Evolutionary conservation across 139 green algal species (phyloP).

Genomic region (Ettlia oleoabundans): DNA sequence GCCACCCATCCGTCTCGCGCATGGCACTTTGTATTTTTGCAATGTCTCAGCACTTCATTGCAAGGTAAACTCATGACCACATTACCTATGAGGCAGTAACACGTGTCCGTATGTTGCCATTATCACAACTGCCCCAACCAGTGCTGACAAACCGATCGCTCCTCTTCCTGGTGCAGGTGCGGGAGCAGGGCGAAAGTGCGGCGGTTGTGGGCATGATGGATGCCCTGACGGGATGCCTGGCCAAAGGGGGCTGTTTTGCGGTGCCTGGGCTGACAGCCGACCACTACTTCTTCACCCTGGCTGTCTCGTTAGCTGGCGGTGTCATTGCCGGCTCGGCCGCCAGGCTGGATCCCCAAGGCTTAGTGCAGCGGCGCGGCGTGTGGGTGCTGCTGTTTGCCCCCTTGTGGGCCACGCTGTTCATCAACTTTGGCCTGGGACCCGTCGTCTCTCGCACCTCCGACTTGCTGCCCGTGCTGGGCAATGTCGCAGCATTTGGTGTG

Average conservation of each 20-base stretch:
- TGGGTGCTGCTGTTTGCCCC: background rate
- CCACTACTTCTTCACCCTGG: slow-evolving; percentile 76
- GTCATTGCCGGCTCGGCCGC: slow-evolving; percentile 65
- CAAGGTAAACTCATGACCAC: too few relatives aligned
- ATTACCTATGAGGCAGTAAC: too few relatives aligned
- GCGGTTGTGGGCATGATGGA: slow-evolving; percentile 57
- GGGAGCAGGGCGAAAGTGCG: slow-evolving; percentile 67
- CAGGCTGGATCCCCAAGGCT: slow-evolving; percentile 66
- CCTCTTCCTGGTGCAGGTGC: background rate
- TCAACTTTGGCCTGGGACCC: slow-evolving; percentile 82
- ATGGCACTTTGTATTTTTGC: background rate
- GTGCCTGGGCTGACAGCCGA: slow-evolving; percentile 72
- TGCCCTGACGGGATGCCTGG: slow-evolving; percentile 63
- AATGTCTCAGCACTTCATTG: background rate
- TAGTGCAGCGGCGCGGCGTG: background rate
- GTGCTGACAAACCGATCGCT: background rate
- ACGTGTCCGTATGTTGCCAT: too few relatives aligned
- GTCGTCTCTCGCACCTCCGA: slow-evolving; percentile 71
- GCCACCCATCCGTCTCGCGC: background rate
- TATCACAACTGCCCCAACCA: too few relatives aligned
- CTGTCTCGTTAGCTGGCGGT: slow-evolving; percentile 61
- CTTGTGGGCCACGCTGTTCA: slow-evolving; percentile 67
- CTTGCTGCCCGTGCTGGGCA: slow-evolving; percentile 55
- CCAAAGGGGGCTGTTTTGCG: slow-evolving; percentile 45
- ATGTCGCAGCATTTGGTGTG: slow-evolving; percentile 56